A percentile compares a stretch with the other conserved stretches of the same genome.
phyloP scores from a whole-genome alignment of 441 rosid species.

The Eruca vesicaria region DNA sequence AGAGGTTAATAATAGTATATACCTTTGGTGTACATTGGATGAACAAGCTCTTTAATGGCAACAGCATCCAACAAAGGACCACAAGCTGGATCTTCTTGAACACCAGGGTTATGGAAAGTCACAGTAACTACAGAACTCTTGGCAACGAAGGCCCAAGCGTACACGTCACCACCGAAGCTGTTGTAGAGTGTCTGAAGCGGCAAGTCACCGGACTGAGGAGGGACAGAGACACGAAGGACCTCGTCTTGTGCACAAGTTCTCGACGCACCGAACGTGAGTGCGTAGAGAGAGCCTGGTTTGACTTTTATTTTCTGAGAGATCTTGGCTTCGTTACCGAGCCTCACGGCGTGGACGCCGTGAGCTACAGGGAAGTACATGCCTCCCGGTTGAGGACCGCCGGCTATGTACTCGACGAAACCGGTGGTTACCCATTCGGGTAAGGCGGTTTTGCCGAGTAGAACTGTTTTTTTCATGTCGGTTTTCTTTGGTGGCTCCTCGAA shows the following conservation, averaged over 20 bases:
- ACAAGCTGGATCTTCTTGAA: constrained; percentile 93
- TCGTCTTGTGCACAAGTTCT: constrained; percentile 98
- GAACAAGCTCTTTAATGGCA: constrained; percentile 80
- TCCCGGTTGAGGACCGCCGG: constrained; percentile 96
- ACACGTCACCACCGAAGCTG: constrained; percentile 78
- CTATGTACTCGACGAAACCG: constrained; percentile 86
- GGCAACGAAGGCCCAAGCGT: constrained; percentile 78
- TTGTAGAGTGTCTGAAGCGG: constrained; percentile 89
- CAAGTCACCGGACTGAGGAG: constrained; percentile 66
- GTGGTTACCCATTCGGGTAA: constrained; percentile 82
- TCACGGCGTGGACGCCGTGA: constrained; percentile 91
- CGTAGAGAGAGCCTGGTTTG: constrained; percentile 68
- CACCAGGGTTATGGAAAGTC: constrained; percentile 80
- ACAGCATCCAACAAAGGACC: constrained; percentile 96
- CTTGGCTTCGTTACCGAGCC: constrained; percentile 90
- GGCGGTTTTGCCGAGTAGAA: constrained; percentile 51
- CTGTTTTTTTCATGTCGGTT: constrained; percentile 59
- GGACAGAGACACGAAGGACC: constrained; percentile 76
- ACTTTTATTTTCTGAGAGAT: constrained; percentile 73
- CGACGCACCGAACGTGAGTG: constrained; percentile 92
- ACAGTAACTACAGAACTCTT: constrained; percentile 47
- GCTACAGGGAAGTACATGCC: constrained; percentile 90
- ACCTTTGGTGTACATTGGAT: constrained; percentile 64
- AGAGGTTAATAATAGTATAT: neutral
- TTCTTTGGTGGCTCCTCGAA: constrained; percentile 72